Conservation (phyloP, 2,329 filamentous ascomycete genomes). For the Cladosporium sp. region DNA sequence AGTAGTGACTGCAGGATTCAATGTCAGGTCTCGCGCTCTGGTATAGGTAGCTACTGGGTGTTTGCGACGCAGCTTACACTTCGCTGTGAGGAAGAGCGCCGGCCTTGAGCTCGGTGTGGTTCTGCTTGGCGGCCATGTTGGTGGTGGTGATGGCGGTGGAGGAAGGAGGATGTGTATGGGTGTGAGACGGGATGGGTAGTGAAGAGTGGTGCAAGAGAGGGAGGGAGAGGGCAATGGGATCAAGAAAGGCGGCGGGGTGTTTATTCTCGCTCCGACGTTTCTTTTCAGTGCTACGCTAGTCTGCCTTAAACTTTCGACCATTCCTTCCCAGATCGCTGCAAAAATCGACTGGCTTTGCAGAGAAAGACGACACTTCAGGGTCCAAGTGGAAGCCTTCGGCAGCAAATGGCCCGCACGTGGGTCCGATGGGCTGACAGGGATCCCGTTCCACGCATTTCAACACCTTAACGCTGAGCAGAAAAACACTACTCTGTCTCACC, state of each 20-base stretch:
- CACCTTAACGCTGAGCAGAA: background rate
- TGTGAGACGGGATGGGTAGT: background rate
- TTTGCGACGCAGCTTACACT: slow-evolving; percentile 91
- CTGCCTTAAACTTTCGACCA: background rate
- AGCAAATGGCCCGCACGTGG: background rate
- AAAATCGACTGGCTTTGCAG: background rate
- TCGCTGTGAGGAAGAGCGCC: slow-evolving; percentile 79
- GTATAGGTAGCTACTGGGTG: slow-evolving; percentile 45
- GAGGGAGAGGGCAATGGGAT: background rate
- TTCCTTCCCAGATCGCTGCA: background rate
- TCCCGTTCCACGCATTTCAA: background rate
- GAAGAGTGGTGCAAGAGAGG: background rate
- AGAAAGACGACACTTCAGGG: background rate
- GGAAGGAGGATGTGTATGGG: background rate
- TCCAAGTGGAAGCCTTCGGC: background rate
- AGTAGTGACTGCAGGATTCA: slow-evolving; percentile 39
- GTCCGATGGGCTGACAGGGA: background rate
- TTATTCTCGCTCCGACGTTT: background rate
- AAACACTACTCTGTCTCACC: background rate
- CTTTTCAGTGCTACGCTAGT: background rate
- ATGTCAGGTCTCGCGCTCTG: slow-evolving; percentile 5
- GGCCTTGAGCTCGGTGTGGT: slow-evolving; percentile 17
- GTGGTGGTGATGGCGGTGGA: background rate
- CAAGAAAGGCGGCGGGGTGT: background rate
- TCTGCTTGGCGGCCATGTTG: slow-evolving; percentile 10